phyloP scores from a whole-genome alignment of 208 protist species.

The Leishmania lainsoni region DNA sequence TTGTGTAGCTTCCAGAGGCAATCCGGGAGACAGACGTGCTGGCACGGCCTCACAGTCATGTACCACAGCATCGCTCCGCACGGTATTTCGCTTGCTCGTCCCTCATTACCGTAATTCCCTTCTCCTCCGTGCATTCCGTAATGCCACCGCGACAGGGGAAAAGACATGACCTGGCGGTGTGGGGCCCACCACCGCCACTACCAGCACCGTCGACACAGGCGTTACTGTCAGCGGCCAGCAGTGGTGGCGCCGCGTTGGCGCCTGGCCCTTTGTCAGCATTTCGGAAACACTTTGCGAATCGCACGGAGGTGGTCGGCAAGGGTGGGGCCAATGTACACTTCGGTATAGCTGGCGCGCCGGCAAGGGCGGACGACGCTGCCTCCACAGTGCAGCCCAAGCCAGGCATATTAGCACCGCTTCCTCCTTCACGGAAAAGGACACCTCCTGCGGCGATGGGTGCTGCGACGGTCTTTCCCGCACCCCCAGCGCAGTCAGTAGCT shows the following conservation, averaged over 20 bases:
- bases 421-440: neutral
- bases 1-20: neutral
- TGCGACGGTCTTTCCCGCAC: neutral
- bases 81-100: neutral
- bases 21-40: neutral
- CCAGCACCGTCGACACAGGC: neutral
- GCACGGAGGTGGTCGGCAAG: slow-evolving; percentile 54
- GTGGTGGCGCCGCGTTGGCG: neutral
- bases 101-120: neutral
- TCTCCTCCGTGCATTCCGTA: neutral
- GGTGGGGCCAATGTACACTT: slow-evolving; percentile 56
- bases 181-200: slow-evolving; percentile 56
- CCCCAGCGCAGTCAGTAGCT: neutral
- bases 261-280: slow-evolving; percentile 38
- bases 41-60: neutral
- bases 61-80: neutral
- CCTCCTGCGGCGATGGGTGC: neutral
- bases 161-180: slow-evolving; percentile 71
- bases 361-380: neutral
- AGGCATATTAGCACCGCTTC: neutral
- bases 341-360: neutral
- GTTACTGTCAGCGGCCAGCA: neutral
- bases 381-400: neutral
- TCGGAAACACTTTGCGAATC: slow-evolving; percentile 65
- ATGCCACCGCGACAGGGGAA: slow-evolving; percentile 25